Evolutionary conservation across 805 yeast species (phyloP), one percentile per base, ranked within the genome.

Genomic region (Starmerella riodocensis): DNA sequence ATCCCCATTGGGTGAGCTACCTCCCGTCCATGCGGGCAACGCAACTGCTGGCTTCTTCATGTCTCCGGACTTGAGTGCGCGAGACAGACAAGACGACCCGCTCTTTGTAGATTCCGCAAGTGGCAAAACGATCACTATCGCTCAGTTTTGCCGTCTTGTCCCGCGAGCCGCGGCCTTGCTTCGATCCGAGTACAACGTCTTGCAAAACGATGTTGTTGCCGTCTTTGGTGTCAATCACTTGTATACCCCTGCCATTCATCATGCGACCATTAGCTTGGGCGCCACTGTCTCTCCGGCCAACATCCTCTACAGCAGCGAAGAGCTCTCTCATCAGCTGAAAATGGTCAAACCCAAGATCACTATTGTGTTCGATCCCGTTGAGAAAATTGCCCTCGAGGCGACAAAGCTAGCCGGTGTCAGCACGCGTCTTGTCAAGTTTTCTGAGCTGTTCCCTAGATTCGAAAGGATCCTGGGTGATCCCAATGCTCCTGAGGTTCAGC

Each of bases 241-340:
- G 24, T 48, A 43, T 39, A 50, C 52, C 4, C 55, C 58, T 4
- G 45, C 51, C 2, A 37, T 57, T 8, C 63, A 59, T 42, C 46
- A 49, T 31, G 58, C 53, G 1, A 36, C 52, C 14, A 31, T 58
- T 21, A 29, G 50, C 3, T 42, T 48, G 11, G 61, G 59, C 1
- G 64, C 53, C 6, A 42, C 54, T 4, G 45, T 59, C 1, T 45
- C 56, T 7, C 64, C 64, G 13, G 60, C 61, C 1, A 59, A 59
- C 23, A 46, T 56, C 24, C 52, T 51, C 41, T 60, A 59, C 49
- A 52, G 46, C 19, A 45, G 54, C 14, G 50, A 52, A 16, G 64
- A 59, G 42, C 49, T 60, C 6, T 48, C 51, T 8, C 51, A 53
- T 41, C 63, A 59, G 41, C 28, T 58, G 25, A 23, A 32, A 25